A percentile compares a stretch with the other conserved stretches of the same genome.
Evolutionary conservation across 441 rosid species (phyloP).

Genomic region (Gossypium trilobum): DNA sequence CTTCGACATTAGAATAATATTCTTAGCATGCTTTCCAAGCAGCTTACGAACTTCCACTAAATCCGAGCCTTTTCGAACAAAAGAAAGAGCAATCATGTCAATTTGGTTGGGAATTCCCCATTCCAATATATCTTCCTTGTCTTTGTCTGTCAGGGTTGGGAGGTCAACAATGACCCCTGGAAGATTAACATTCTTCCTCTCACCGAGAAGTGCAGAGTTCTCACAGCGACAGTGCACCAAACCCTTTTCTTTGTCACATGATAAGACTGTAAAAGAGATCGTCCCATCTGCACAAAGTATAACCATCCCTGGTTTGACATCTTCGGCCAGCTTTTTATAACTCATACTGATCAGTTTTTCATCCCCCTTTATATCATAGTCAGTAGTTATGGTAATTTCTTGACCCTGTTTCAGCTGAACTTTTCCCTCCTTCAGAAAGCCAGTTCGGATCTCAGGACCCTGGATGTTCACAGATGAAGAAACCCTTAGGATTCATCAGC

Average conservation of each 20-base stretch:
- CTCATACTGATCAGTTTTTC: constrained; percentile 72
- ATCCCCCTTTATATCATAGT: constrained; percentile 69
- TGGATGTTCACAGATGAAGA: constrained; percentile 18
- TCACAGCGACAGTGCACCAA: constrained; percentile 73
- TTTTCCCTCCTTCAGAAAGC: constrained; percentile 76
- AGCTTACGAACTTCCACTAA: constrained; percentile 69
- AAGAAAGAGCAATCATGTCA: constrained; percentile 91
- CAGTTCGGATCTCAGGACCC: constrained; percentile 99
- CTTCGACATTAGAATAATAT: constrained; percentile 88
- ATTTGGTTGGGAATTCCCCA: constrained; percentile 92
- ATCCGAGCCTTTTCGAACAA: constrained; percentile 87
- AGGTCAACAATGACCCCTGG: constrained; percentile 92
- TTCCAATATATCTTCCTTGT: constrained; percentile 71
- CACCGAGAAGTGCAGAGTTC: constrained; percentile 82
- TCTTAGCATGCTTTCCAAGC: constrained; percentile 66
- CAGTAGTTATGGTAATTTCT: constrained; percentile 72
- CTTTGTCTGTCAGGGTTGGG: constrained; percentile 87
- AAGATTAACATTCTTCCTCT: constrained; percentile 90
- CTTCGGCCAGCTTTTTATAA: constrained; percentile 69
- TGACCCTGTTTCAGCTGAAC: constrained; percentile 67
- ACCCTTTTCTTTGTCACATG: constrained; percentile 57
- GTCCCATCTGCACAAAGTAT: constrained; percentile 92
- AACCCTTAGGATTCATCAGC: neutral
- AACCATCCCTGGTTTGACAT: constrained; percentile 73
- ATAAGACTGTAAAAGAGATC: constrained; percentile 63